Conservation (phyloP, 176 grass and related monocot genomes). For the Microstegium vimineum region DNA sequence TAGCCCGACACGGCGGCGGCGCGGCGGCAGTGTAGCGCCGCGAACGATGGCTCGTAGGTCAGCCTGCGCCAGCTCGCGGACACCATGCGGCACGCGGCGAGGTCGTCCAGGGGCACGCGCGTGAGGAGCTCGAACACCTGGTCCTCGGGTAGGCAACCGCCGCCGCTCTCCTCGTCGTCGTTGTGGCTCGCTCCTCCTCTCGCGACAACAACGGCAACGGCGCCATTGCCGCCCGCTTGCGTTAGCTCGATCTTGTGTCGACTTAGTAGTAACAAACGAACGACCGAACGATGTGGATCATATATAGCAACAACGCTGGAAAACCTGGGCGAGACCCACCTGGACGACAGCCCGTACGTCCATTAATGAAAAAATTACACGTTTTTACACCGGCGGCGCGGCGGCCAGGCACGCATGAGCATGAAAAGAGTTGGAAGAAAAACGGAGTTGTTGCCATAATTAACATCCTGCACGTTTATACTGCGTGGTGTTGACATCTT, state of each 20-base stretch:
- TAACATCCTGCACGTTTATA: too few species aligned
- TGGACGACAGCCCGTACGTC: background rate
- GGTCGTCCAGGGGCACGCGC: slow-evolving; percentile 29
- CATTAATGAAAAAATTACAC: background rate
- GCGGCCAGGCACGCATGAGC: too few species aligned
- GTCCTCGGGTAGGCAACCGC: slow-evolving; percentile 16
- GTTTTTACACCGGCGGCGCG: background rate
- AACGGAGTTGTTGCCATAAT: too few species aligned
- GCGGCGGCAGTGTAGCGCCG: slow-evolving; percentile 30
- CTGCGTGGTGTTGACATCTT: too few species aligned
- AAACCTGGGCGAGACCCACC: background rate
- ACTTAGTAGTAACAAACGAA: too few species aligned
- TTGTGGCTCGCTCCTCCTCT: too few species aligned
- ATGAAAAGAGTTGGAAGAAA: too few species aligned
- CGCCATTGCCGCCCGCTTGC: background rate
- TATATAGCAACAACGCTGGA: too few species aligned
- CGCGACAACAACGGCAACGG: background rate
- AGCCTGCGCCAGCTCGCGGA: slow-evolving; percentile 18
- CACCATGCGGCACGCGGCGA: slow-evolving; percentile 33
- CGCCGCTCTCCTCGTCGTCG: background rate
- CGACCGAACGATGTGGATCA: too few species aligned
- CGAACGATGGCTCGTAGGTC: slow-evolving; percentile 39
- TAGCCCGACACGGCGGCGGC: slow-evolving; percentile 33
- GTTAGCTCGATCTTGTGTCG: background rate
- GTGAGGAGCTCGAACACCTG: slow-evolving; percentile 46